Evolutionary conservation across 164 flowering plant species (phyloP), one percentile per base, ranked within the genome.

Genomic region (Vitis rupestris): DNA sequence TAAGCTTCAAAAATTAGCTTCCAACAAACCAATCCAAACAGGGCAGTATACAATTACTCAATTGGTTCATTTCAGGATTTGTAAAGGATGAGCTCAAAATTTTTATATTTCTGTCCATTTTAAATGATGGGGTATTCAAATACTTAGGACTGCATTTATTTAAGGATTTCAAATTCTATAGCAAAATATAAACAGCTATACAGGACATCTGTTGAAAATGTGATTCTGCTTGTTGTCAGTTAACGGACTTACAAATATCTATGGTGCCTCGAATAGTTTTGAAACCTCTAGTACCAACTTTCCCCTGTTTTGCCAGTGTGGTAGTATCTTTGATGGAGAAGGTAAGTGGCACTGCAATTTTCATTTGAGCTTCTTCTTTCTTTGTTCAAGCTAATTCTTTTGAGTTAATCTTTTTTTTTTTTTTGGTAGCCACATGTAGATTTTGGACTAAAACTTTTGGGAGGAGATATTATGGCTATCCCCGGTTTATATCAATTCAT

Each of bases 261-360:
- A 75, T 77, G 8, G 50, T 81, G 14, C 88, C 91, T 3, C 82
- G 97, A 27, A 61, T 89, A 61, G 75, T 84, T 57, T 70, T 89
- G 84, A 86, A 85, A 77, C 94, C 92, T 50, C 87, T 91, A 1
- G 92, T 89, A 56, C 91, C 97, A 0, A 71, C 83, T 3, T 85
- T 91, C 67, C 97, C 97, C 50, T 91, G 94, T 72, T 91, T 91
- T 74, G 80, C 86, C 27, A 83, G 62, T 71, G 78, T 85, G 17
- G 63, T 74, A 11, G 82, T 85, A 0, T 89, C 89, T 51, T 72
- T 91, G 66, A 80, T 88, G 89, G 88, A 85, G 53, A 88, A 91
- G 87, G 97, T 86, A 75, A 58, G 65, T 66, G 8, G 12, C 52
- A 47, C 2, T 59, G n/a, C 1, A 27, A 44, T 29, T 11, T 61